Base-by-base conservation (phyloP, 1,139 yeast species). In the Trichomonascaceae sp. region DNA sequence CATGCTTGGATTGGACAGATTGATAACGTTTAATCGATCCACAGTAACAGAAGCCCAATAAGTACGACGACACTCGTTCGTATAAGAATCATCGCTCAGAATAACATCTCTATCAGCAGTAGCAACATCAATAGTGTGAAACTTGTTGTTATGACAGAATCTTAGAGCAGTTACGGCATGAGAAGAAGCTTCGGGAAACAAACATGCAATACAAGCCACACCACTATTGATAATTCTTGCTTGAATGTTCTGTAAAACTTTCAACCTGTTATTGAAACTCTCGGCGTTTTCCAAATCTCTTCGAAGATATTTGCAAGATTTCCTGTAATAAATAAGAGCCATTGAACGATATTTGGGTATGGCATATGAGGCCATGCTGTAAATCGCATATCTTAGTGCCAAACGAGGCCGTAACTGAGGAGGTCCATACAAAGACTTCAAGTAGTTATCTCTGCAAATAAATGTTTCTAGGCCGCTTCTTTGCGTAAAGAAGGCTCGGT, bases 11-110 rank as follows among this genome's bases (percentile, higher is more conserved):
- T 30, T 39, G 3, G 45, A 43, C 2, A 36, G 18, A 9, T 15
- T 30, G 20, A 30, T 27, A 19, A 24, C 43, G 22, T 18, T 24
- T 4, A 48, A 6, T 22, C 19, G 43, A 15, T 41, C 45, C 2
- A 20, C 24, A 18, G 15, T 20, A 10, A 48, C 10, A 2, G 41
- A 20, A n/a, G 39, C 39, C 18, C 17, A 48, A 17, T 39, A 48
- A 6, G 50, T 48, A 15, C 50, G 24, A 6, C 50, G 32, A 17
- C 43, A 32, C 19, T 48, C 50, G 39, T 48, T 39, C 17, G 41
- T 48, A 13, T 15, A 13, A 12, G 43, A 22, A 7, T 43, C 41
- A 13, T 27, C 20, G n/a, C 24, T 15, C 38, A 24, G 15, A 13
- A 48, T 41, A n/a, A 48, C 36, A 19, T 24, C 18, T 41, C n/a